A percentile compares a stretch with the other conserved stretches of the same genome.
phyloP scores from a whole-genome alignment of 495 filamentous ascomycete genomes.

The Stereocaulon alpinum region DNA sequence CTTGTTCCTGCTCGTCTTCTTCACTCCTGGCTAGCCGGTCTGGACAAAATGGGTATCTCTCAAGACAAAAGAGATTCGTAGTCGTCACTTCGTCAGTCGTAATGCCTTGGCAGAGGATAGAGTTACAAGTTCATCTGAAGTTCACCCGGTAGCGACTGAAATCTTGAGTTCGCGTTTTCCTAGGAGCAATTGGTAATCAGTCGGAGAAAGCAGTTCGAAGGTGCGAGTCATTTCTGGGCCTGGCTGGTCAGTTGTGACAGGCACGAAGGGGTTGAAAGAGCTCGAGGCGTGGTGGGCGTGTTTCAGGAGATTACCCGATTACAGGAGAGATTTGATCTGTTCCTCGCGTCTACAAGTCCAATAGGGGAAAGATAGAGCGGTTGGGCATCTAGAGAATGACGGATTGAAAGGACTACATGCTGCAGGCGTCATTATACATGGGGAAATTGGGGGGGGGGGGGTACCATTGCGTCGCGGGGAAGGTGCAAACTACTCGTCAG shows the following conservation, averaged over 20 bases:
- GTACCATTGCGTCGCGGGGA: background rate
- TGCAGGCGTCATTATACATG: background rate
- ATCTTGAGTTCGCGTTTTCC: background rate
- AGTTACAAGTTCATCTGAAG: slow-evolving; percentile 1
- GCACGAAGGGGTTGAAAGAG: background rate
- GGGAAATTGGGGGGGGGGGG: background rate
- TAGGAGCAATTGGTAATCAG: no score
- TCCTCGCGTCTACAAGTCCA: background rate
- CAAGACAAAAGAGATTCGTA: slow-evolving; percentile 11
- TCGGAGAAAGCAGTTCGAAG: background rate
- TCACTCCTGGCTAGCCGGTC: background rate
- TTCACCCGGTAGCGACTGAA: background rate
- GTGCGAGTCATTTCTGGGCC: background rate
- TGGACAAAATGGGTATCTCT: background rate
- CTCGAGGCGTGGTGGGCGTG: background rate
- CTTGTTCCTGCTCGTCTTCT: background rate
- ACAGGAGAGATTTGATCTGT: slow-evolving; percentile 14
- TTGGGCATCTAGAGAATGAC: background rate
- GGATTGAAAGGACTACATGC: no score
- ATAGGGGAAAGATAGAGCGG: background rate
- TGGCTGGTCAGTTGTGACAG: background rate
- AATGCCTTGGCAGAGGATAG: background rate
- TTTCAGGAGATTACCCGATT: slow-evolving; percentile 9
- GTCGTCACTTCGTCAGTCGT: slow-evolving; percentile 12
- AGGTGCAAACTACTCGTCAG: background rate